Percentiles rank a stretch among this genome's conserved stretches.
These are phyloP conservation scores for Colletotrichum navitas DNA, from an alignment of 2,329 filamentous ascomycete genomes.

Conservation along the genomic window DNA sequence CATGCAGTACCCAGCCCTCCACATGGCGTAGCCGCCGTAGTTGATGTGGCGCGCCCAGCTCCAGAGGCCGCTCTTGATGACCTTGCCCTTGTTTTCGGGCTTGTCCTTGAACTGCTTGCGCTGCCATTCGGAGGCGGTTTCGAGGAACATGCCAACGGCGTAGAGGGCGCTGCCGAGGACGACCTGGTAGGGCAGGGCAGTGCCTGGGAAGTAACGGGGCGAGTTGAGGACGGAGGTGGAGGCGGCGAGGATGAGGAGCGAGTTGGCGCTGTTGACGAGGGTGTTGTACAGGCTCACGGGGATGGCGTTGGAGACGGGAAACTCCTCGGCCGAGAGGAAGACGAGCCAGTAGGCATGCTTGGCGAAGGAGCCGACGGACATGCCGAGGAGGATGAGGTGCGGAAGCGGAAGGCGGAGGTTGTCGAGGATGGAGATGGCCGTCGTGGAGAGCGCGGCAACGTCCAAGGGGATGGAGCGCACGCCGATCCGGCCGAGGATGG, in stretches of 20 bases:
- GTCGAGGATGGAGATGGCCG: conserved; percentile 50
- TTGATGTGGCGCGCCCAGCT: conserved; percentile 56
- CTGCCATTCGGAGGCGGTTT: conserved; percentile 69
- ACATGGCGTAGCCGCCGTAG: conserved; percentile 55
- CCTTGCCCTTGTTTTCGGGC: conserved; percentile 53
- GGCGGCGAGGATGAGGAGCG: conserved; percentile 64
- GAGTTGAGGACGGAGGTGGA: conserved; percentile 57
- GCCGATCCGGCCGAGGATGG: conserved; percentile 61
- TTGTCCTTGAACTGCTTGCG: conserved; percentile 57
- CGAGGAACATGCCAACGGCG: conserved; percentile 63
- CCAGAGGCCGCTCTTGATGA: conserved; percentile 56
- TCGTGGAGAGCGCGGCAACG: conserved; percentile 53
- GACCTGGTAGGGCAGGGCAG: conserved; percentile 48
- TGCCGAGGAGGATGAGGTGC: conserved; percentile 63
- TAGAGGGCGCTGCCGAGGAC: conserved; percentile 64
- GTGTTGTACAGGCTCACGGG: conserved; percentile 65
- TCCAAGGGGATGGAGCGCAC: conserved; percentile 57
- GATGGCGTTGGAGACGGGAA: conserved; percentile 58
- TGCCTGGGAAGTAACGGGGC: conserved; percentile 42
- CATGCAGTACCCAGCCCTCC: conserved; percentile 51
- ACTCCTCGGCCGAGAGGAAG: conserved; percentile 61
- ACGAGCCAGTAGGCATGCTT: conserved; percentile 70
- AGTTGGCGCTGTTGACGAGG: conserved; percentile 66
- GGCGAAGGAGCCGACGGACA: conserved; percentile 63
- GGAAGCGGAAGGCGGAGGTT: conserved; percentile 62